Evolutionary conservation across 2,329 filamentous ascomycete species (phyloP), one percentile per base, ranked within the genome.

Genomic region (Fusarium sp.): DNA sequence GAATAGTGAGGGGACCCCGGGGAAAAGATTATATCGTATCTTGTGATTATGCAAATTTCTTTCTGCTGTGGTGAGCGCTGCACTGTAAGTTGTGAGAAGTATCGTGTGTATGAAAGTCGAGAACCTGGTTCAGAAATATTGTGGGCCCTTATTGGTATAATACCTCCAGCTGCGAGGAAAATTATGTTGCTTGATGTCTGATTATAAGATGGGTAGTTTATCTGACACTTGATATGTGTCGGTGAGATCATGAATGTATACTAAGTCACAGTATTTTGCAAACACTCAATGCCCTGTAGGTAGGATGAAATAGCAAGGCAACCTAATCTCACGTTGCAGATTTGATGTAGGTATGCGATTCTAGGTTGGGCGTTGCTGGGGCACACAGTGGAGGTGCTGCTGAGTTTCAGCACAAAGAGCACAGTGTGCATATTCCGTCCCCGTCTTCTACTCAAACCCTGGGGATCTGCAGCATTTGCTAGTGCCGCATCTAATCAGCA

Each of bases 341-440:
- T 53, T 39, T 23, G 19, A 37, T 39, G 23, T 39, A 37, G 26
- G 23, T 49, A 49, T 37, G 23, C 18, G 23, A 37, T 41, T 53
- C 46, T 50, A 53, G 25, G 53, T 28, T 45, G 34, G 43, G 54
- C 50, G 67, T 68, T 70, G 67, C 67, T 54, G 50, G 48, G 58
- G 62, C 49, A 68, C 41, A 44, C 52, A 42, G 67, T 67, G 42
- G 49, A 30, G 43, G 37, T 30, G 34, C 23, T 23, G 41, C 48
- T 62, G 34, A 48, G 53, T 52, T 60, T 41, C 31, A 34, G 43
- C 31, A 42, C 26, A 41, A 50, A 25, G 42, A 23, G 23, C 46
- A 67, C 67, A 70, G 67, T 70, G 66, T 34, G 51, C 49, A 39
- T 55, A 44, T 25, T n/a, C 12, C 28, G 39, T 37, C 42, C 25